Conservation (phyloP, 176 grass and related monocot species). For the Carex parvula region DNA sequence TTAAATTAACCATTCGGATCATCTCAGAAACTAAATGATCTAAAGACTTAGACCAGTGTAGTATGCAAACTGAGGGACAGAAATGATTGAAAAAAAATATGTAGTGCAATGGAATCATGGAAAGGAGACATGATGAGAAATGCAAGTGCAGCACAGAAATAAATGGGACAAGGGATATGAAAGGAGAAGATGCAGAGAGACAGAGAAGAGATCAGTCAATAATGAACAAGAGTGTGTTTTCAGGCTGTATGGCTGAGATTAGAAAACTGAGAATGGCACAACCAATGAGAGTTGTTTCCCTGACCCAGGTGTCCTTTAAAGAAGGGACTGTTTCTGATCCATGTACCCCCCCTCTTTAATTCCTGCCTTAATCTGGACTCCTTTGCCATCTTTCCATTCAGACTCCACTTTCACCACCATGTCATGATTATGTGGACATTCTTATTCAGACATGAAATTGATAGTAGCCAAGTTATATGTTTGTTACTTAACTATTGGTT, state of each 20-base stretch:
- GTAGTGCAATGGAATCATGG: constrained; percentile 4
- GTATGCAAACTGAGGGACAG: neutral
- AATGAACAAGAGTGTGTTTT: neutral
- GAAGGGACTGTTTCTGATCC: constrained; percentile 28
- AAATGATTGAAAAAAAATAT: neutral
- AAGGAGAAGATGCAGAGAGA: constrained; percentile 5
- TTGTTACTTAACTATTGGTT: neutral
- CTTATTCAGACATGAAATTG: constrained; percentile 6
- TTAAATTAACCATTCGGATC: neutral
- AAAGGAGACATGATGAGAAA: constrained; percentile 8
- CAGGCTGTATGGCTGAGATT: neutral
- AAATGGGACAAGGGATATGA: neutral
- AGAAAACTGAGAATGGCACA: constrained; percentile 3
- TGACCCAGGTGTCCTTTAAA: constrained; percentile 33
- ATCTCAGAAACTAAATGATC: neutral
- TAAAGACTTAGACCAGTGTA: neutral
- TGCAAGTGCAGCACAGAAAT: constrained; percentile 23
- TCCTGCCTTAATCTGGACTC: constrained; percentile 4
- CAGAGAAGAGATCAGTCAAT: constrained; percentile 7
- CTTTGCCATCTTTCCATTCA: constrained; percentile 1
- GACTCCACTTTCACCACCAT: constrained; percentile 14
- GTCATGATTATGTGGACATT: constrained; percentile 3
- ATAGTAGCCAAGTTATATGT: neutral
- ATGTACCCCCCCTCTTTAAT: neutral
- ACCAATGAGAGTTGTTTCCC: constrained; percentile 10